Base-by-base conservation (phyloP, 129 eudicot species). In the Tagetes erecta region DNA sequence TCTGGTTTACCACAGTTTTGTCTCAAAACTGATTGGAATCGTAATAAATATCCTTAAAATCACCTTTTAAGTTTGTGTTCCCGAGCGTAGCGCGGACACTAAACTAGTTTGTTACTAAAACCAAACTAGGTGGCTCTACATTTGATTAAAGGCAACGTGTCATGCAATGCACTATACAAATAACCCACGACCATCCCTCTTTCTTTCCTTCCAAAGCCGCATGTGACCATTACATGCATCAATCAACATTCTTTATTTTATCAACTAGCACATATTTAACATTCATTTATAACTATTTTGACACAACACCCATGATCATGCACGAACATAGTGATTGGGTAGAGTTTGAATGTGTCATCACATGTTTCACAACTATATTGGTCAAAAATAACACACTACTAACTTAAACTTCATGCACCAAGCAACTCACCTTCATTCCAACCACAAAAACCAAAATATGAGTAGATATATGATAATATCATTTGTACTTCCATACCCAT, bases 371-470 rank as follows among this genome's bases (percentile, higher is more conserved):
- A 50, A 50, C 34, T n/a, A 70, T 38, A 70, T 63, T n/a, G 47
- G 49, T 14, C 71, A 62, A 14, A 11, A 59, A 14, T 31, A n/a
- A 58, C 58, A 51, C 37, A 71, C 60, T 33, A 31, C 45, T 47
- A 56, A 78, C 76, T 47, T 69, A 75, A 70, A 78, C 52, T 50
- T 13, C 80, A 67, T 76, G 68, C 80, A 76, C 39, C n/a, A 12
- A 76, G 11, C 27, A 20, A 20, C 27, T 20, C 55, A 41, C 57
- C 56, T 50, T 50, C 41, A 39, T 39, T 39, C 41, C n/a, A 10
- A 74, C 62, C 49, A 63, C 10, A 44, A 33, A 8, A 70, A 46
- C 37, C 11, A 35, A 1, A 3, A 6, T 3, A 3, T 12, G 10
- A 70, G 13, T 50, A 27, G 20, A 38, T 72, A 12, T 0, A 20